Base-by-base conservation (phyloP, 768 basidiomycete genomes). In the Termitomyces sp. region DNA sequence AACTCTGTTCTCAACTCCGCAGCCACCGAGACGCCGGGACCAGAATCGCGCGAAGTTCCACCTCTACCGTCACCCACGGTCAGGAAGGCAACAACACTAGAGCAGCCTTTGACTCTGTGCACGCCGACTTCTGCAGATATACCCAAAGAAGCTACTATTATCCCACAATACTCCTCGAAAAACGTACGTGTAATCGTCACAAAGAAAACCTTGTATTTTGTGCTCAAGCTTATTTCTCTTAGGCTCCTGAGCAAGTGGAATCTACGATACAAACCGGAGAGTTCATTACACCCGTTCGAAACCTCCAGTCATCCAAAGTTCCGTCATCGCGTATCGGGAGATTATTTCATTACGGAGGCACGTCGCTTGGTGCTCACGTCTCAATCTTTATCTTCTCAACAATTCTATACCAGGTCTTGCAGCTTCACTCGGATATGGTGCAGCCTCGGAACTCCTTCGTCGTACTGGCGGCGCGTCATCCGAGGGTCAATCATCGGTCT, bases 311-410 rank as follows among this genome's bases (percentile, higher is more conserved):
- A 0, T 96, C 95, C 5, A 92, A 84, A 71, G 94, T 98, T 0
- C 96, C 96, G 15, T 92, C 94, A 0, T 96, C 95, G 0, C 83
- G 89, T 11, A 79, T 98, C 9, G 96, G 94, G 4, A 83, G 96
- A 15, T 70, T 98, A 8, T 92, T 98, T 66, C 96, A 98, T 66
- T 98, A 98, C 61, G 96, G 96, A 67, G 92, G 96, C 89, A 68
- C 50, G 68, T 59, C 31, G 11, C 11, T 20, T 53, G 52, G 25
- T 29, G 4, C 8, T 56, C 42, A 20, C 14, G 1, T 45, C 25
- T 47, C 31, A 20, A 11, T 42, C 17, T 34, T n/a, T 17, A 12
- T 10, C 43, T 34, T 49, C 47, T 20, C 57, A 48, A 29, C 37
- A 48, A 42, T 50, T 25, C 10, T 14, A 10, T 17, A 46, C 1